Percentiles rank a stretch among this genome's conserved stretches.
These are phyloP conservation scores for Eustoma russellianum DNA, from an alignment of 257 asterid genomes.

Conservation along the genomic window DNA sequence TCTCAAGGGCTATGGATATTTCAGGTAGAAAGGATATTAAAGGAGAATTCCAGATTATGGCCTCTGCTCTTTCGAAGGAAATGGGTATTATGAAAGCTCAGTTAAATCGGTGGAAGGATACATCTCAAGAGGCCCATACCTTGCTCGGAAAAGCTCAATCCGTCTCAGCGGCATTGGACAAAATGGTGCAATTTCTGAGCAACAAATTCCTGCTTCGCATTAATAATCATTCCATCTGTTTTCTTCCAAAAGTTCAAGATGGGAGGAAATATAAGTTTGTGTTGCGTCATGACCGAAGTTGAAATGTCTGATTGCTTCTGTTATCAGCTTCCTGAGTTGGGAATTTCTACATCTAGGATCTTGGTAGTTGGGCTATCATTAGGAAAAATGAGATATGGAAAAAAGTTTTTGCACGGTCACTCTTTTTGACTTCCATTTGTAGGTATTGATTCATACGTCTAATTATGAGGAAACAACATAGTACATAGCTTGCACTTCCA, in stretches of 20 bases:
- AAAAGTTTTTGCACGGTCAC: no score
- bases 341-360: no score
- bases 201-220: not conserved
- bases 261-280: not conserved
- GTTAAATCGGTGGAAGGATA: slow-evolving; percentile 70
- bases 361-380: no score
- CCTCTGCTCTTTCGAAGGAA: slow-evolving; percentile 84
- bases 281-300: not conserved
- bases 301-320: not conserved
- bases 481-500: no score
- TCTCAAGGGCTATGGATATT: slow-evolving; percentile 13
- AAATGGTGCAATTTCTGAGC: slow-evolving; percentile 39
- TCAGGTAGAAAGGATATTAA: slow-evolving; percentile 79
- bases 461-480: no score
- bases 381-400: no score
- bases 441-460: no score
- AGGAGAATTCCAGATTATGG: slow-evolving; percentile 86
- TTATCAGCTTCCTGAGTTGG: no score
- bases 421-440: no score
- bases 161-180: slow-evolving; percentile 43
- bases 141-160: slow-evolving; percentile 66
- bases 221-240: not conserved
- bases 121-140: slow-evolving; percentile 75
- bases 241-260: not conserved
- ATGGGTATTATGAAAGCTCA: slow-evolving; percentile 79